A percentile compares a stretch with the other conserved stretches of the same genome.
Evolutionary conservation across 73 alveolate species (phyloP).

Genomic region (Breviolum minutum): DNA sequence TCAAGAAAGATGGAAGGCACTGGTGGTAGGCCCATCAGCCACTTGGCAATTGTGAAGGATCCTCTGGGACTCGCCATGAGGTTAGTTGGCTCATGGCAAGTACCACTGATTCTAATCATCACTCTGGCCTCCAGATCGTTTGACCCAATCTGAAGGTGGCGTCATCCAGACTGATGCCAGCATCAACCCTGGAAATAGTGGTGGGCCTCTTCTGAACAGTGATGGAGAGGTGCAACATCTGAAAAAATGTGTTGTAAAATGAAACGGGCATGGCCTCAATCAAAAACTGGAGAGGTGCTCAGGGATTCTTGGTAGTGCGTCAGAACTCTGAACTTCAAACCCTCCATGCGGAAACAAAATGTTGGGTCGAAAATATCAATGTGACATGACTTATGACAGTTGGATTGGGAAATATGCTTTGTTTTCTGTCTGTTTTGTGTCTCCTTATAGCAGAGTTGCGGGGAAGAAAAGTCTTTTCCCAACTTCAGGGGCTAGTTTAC

Average conservation of each 20-base stretch:
- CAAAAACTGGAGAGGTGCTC: too few relatives aligned
- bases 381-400: background rate
- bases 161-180: conserved; percentile 85
- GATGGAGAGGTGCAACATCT: conserved; percentile 49
- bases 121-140: background rate
- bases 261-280: too few relatives aligned
- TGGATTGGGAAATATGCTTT: too few relatives aligned
- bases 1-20: conserved; percentile 65
- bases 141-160: background rate
- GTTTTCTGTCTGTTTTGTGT: too few relatives aligned
- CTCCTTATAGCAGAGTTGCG: too few relatives aligned
- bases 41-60: background rate
- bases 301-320: too few relatives aligned
- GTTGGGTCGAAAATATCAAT: background rate
- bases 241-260: background rate
- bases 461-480: too few relatives aligned
- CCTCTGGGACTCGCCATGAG: background rate
- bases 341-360: too few relatives aligned
- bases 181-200: conserved; percentile 88
- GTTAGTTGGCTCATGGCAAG: background rate
- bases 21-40: conserved; percentile 76
- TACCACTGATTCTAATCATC: background rate
- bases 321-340: too few relatives aligned
- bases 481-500: background rate
- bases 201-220: conserved; percentile 80